Evolutionary conservation across 352 stramenopile genomes (phyloP), one percentile per base, ranked within the genome.

Genomic region (Globisporangium parvum): DNA sequence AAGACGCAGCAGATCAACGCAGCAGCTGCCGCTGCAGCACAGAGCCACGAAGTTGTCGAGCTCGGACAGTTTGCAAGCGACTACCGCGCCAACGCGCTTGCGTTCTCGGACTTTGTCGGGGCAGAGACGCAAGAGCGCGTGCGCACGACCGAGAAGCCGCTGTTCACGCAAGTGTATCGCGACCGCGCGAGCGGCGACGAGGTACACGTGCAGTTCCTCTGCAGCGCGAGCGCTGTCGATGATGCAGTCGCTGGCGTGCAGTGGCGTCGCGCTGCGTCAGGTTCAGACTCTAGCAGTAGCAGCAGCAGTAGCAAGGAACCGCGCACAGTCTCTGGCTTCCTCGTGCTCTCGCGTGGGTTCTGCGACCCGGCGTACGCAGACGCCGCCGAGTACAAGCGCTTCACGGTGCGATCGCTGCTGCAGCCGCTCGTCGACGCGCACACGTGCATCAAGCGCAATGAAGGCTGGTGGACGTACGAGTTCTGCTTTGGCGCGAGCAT

Each of bases 401-500:
- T 83, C 45, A 76, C 74, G 0, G 77, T 91, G 14, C 62, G 55
- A 3, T 78, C 69, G 46, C 57, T 91, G 50, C 56, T 91, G 47
- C 65, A 70, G 46, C 81, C 84, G 1, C 50, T 90, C 26, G 59
- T 62, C 9, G 69, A 77, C 31, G 48, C 65, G 2, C 66, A 69
- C 21, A 85, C 76, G 44, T 93, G 84, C 58, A 63, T 91, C 23
- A 91, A 86, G 53, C 69, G 80, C 20, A 91, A 83, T 39, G 84
- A 93, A n/a, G 48, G 48, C 48, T 53, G 48, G 48, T 53, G 48
- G 31, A 37, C 31, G 31, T 9, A 37, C 59, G 80, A 93, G 61
- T 84, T 91, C 51, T 93, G 84, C 58, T 85, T 93, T 51, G 81
- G 80, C 31, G 63, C 72, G 6, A 70, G 71, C 31, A 65, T 91